Evolutionary conservation across 116 monocot species (phyloP).

Genomic region (Papilionanthe hybrid): DNA sequence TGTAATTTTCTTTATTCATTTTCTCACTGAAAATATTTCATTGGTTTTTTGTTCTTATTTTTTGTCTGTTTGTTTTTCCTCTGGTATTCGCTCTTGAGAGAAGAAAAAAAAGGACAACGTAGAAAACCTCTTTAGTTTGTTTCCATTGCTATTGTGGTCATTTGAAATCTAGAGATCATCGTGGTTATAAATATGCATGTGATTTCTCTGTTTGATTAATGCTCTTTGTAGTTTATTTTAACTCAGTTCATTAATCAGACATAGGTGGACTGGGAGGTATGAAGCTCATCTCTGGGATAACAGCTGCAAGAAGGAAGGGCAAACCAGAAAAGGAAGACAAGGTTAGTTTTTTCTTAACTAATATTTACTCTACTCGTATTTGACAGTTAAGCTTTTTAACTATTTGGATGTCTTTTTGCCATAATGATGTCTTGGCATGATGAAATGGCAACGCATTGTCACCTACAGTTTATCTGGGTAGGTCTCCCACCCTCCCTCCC

Average conservation of each 20-base stretch:
- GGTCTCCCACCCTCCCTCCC: not conserved
- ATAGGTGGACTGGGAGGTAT: constrained; percentile 99
- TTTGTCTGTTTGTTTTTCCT: not conserved
- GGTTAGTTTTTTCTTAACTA: constrained; percentile 29
- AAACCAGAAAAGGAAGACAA: constrained; percentile 98
- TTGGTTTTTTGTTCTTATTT: not conserved
- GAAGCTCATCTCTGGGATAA: constrained; percentile 99
- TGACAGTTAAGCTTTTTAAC: not conserved
- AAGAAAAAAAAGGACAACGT: not conserved
- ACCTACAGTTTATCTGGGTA: constrained; percentile 70
- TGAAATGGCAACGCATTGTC: constrained; percentile 10
- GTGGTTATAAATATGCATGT: too few species aligned
- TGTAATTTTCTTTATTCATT: too few species aligned
- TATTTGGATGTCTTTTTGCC: not conserved
- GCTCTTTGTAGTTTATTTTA: not conserved
- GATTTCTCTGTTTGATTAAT: too few species aligned
- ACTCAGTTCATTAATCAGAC: constrained; percentile 31
- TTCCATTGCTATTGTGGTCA: not conserved
- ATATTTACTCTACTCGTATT: not conserved
- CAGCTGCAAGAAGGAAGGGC: constrained; percentile 98
- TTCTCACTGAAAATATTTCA: too few species aligned
- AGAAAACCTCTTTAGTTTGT: not conserved
- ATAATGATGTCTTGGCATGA: not conserved
- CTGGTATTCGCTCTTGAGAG: not conserved
- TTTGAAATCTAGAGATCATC: not conserved